Percentiles rank a stretch among this genome's conserved stretches.
These are phyloP conservation scores for Cyberlindnera sargentensis DNA, from an alignment of 805 yeast species.

Conservation along the genomic window DNA sequence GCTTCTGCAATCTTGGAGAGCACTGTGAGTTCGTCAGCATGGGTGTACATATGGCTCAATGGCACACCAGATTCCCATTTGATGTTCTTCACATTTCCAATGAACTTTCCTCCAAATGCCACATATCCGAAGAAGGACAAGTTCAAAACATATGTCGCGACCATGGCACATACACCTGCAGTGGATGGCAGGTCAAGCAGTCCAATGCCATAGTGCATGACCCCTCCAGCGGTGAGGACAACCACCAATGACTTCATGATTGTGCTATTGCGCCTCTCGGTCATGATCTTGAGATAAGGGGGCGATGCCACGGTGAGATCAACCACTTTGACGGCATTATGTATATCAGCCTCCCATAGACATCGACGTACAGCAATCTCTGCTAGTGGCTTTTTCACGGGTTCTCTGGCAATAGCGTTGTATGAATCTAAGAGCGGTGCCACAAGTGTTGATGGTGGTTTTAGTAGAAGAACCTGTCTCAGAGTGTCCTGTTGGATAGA, in stretches of 20 bases:
- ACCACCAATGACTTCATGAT: conserved; percentile 29
- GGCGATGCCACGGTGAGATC: conserved; percentile 55
- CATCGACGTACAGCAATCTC: conserved; percentile 7
- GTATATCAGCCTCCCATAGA: conserved; percentile 11
- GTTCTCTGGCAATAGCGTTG: not conserved
- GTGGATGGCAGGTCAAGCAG: conserved; percentile 16
- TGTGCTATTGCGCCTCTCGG: conserved; percentile 25
- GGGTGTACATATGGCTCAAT: conserved; percentile 55
- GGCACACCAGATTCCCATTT: conserved; percentile 62
- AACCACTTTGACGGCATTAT: conserved; percentile 45
- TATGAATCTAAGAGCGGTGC: conserved; percentile 4
- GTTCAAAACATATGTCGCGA: conserved; percentile 41
- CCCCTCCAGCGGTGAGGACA: conserved; percentile 30
- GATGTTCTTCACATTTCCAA: conserved; percentile 47
- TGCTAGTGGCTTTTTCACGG: conserved; percentile 2
- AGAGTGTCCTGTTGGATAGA: conserved; percentile 1
- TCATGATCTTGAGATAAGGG: conserved; percentile 36
- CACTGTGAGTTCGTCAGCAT: conserved; percentile 64
- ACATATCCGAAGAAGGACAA: conserved; percentile 40
- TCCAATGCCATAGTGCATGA: conserved; percentile 40
- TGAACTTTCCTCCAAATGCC: conserved; percentile 40
- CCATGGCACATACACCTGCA: conserved; percentile 37
- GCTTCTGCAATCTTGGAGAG: conserved; percentile 57
- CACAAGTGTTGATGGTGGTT: conserved; percentile 8
- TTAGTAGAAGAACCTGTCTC: not conserved